These are phyloP conservation scores for Aegilops speltoides DNA, from an alignment of 176 grass and related monocot species.

Conservation along the genomic window DNA sequence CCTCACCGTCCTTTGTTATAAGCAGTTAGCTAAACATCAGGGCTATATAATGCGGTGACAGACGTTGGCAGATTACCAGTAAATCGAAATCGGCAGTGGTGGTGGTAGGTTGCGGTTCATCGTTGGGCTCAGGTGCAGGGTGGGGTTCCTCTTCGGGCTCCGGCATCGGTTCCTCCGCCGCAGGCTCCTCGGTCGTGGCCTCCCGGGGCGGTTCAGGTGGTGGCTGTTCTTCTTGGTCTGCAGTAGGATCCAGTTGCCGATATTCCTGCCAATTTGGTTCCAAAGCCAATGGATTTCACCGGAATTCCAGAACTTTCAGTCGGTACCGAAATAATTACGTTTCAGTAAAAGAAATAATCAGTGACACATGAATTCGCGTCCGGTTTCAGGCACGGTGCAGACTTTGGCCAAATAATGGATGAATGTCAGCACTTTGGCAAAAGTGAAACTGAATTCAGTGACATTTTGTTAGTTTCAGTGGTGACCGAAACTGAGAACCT, in stretches of 20 bases:
- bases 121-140: background rate
- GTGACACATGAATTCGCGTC: background rate
- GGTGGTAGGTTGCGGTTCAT: conserved; percentile 41
- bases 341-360: background rate
- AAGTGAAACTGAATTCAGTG: no score
- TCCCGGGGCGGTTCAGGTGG: background rate
- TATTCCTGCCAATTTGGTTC: conserved; percentile 54
- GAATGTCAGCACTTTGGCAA: no score
- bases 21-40: background rate
- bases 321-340: background rate
- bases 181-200: conserved; percentile 26
- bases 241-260: conserved; percentile 35
- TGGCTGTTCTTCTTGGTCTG: conserved; percentile 44
- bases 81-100: conserved; percentile 78
- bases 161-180: conserved; percentile 25
- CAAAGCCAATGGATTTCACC: no score
- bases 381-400: background rate
- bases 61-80: conserved; percentile 31
- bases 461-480: no score
- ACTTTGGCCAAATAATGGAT: background rate
- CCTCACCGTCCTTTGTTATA: background rate
- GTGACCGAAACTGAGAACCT: background rate
- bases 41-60: background rate
- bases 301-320: background rate
- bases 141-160: conserved; percentile 45